Evolutionary conservation across 1,139 yeast species (phyloP).

Genomic region (Scheffersomyces lignicola): DNA sequence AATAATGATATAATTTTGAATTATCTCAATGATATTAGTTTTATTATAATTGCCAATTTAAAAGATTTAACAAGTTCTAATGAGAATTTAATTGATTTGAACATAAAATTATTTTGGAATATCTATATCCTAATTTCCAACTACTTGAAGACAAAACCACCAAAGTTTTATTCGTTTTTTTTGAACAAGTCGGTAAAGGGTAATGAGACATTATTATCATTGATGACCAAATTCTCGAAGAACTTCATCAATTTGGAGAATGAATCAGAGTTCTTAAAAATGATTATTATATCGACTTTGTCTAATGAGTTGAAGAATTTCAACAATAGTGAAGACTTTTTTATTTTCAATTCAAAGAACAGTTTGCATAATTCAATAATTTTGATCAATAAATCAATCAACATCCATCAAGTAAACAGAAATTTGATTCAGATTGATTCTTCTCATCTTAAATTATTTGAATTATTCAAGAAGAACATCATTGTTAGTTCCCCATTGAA

Average conservation of each 20-base stretch:
- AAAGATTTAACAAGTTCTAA: slow-evolving; percentile 13
- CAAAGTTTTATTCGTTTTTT: slow-evolving; percentile 35
- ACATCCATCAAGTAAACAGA: slow-evolving; percentile 13
- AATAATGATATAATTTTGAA: slow-evolving; percentile 41
- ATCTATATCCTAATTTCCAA: slow-evolving; percentile 43
- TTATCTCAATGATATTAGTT: slow-evolving; percentile 47
- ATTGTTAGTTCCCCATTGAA: slow-evolving; percentile 45
- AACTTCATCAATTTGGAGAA: slow-evolving; percentile 21
- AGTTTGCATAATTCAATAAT: slow-evolving; percentile 49
- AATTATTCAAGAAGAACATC: slow-evolving; percentile 43
- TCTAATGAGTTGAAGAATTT: slow-evolving; percentile 44
- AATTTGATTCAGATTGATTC: slow-evolving; percentile 2
- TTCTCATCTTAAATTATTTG: slow-evolving; percentile 21
- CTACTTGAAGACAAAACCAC: slow-evolving; percentile 37
- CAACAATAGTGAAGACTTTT: slow-evolving; percentile 27
- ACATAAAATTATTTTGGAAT: slow-evolving; percentile 41
- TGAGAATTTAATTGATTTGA: slow-evolving; percentile 22
- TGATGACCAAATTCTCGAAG: slow-evolving; percentile 30
- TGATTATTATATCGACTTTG: slow-evolving; percentile 37
- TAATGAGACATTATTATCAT: slow-evolving; percentile 14
- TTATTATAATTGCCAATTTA: slow-evolving; percentile 30
- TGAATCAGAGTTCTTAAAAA: slow-evolving; percentile 28
- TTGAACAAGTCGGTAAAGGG: slow-evolving; percentile 26
- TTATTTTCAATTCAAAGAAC: slow-evolving; percentile 39
- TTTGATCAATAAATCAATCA: slow-evolving; percentile 43